phyloP scores from a whole-genome alignment of 257 asterid genomes.

The Plantago elongata region DNA sequence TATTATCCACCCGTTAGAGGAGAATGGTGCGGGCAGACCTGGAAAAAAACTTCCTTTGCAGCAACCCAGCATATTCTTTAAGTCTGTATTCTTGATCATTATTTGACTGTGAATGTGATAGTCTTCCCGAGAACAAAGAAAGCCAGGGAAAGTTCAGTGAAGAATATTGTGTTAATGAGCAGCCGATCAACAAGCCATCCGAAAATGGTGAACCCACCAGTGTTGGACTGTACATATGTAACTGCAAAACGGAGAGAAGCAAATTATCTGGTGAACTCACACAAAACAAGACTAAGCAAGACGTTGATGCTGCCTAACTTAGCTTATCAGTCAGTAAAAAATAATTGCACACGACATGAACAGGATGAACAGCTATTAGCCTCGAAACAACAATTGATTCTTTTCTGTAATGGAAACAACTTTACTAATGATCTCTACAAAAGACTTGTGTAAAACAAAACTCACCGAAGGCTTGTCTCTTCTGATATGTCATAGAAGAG shows the following conservation, averaged over 20 bases:
- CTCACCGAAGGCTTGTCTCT: slow-evolving; percentile 89
- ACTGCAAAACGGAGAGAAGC: slow-evolving; percentile 42
- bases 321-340: not conserved
- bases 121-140: slow-evolving; percentile 89
- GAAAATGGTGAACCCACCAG: slow-evolving; percentile 76
- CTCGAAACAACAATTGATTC: too few species aligned
- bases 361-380: not conserved
- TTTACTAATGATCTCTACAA: not conserved
- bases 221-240: slow-evolving; percentile 69
- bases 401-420: too few species aligned
- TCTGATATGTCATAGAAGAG: slow-evolving; percentile 60
- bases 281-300: not conserved
- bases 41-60: too few species aligned
- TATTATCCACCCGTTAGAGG: too few species aligned
- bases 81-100: slow-evolving; percentile 4
- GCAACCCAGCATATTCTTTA: not conserved
- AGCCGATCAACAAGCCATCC: slow-evolving; percentile 80
- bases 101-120: slow-evolving; percentile 44
- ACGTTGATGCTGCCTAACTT: not conserved
- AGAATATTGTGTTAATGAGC: slow-evolving; percentile 72
- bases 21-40: too few species aligned
- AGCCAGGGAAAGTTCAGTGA: slow-evolving; percentile 69
- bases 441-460: not conserved
- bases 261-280: not conserved
- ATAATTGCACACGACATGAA: too few species aligned